Base-by-base conservation (phyloP, 306 rosid genomes). In the Urtica urens region DNA sequence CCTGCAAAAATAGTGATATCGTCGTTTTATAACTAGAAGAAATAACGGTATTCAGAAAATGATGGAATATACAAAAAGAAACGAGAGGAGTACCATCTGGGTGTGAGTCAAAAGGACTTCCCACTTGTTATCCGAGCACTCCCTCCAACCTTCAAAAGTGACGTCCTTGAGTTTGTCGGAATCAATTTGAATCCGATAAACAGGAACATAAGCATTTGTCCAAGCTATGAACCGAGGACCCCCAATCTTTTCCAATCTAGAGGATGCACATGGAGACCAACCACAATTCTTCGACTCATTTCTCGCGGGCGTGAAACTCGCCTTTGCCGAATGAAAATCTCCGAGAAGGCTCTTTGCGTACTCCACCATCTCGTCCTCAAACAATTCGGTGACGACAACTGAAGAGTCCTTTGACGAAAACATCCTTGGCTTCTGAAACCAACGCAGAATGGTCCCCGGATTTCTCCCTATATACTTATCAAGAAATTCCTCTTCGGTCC, bases 21-120 rank as follows among this genome's bases (percentile, higher is more conserved):
- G 40, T 35, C n/a, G 4, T 10, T 35, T 10, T 13, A 13, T 31
- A 31, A 31, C 37, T 13, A 13, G 13, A 31, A 7, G 13, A 31
- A 7, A 31, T 31, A 31, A 8, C 37, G 37, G 37, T 31, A 7
- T 31, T 31, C 37, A 24, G 5, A 22, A 21, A 3, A 18, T 18
- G 25, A 10, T 7, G 18, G 18, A 2, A 24, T 14, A 2, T 7
- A 46, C 23, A 22, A 49, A 50, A 53, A 74, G 71, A 72, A 58
- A 72, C 54, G 70, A 65, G 63, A 27, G 34, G 51, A 57, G 33
- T 84, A 88, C 97, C 97, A 84, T 81, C 75, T 88, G 97, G 57
- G 95, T 76, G 82, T 88, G 93, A 56, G 97, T 84, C 76, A 81
- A 73, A 68, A 81, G 74, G 47, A 79, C 90, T 68, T 84, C 97